Evolutionary conservation across 2,329 filamentous ascomycete species (phyloP).

Genomic region (Pseudocercospora fijiensis): DNA sequence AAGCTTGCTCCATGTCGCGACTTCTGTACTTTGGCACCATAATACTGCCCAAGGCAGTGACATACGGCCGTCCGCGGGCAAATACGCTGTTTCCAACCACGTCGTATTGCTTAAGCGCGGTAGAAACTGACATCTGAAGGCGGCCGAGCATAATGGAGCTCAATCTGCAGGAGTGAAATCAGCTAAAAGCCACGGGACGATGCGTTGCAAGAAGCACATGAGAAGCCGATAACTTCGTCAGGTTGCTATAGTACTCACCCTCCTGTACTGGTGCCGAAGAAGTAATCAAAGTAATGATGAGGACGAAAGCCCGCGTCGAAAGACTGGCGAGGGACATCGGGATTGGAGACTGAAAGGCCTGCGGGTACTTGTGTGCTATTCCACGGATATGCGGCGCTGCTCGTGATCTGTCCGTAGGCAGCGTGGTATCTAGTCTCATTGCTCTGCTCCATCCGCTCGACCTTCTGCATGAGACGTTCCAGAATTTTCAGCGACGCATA

Average conservation of each 20-base stretch:
- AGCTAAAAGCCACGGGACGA: slow-evolving; percentile 16
- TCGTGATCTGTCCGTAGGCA: not conserved
- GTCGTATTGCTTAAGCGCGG: not conserved
- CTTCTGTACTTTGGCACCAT: not conserved
- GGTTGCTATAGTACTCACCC: slow-evolving; percentile 9
- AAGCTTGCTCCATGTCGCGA: not conserved
- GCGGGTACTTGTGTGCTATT: slow-evolving; percentile 1
- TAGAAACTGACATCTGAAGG: not conserved
- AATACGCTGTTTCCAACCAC: not conserved
- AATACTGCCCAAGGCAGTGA: not conserved
- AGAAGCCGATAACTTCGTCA: too few species aligned
- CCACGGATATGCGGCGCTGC: not conserved
- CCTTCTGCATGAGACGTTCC: slow-evolving; percentile 18
- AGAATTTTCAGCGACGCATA: slow-evolving; percentile 24
- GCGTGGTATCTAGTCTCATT: not conserved
- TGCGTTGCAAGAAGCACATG: too few species aligned
- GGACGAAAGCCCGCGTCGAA: not conserved
- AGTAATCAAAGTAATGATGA: slow-evolving; percentile 29
- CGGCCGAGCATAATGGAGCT: not conserved
- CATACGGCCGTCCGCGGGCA: not conserved
- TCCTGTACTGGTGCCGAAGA: slow-evolving; percentile 27
- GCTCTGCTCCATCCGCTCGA: slow-evolving; percentile 15
- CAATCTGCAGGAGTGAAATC: not conserved
- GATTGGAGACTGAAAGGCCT: too few species aligned
- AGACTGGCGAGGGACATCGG: slow-evolving; percentile 3